Evolutionary conservation across 257 asterid species (phyloP).

Genomic region (Gynochthodes officinalis): DNA sequence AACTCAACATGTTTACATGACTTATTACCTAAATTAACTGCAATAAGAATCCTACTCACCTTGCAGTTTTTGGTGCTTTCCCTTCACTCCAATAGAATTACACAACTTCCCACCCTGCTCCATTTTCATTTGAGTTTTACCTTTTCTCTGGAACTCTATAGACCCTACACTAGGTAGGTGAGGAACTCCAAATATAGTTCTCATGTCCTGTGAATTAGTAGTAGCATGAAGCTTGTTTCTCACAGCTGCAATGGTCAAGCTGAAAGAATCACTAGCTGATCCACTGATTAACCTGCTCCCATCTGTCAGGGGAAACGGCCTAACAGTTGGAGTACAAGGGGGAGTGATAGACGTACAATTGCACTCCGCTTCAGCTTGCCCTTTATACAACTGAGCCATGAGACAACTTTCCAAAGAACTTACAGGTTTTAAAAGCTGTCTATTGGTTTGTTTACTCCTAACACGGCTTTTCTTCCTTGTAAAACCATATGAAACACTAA

Average conservation of each 20-base stretch:
- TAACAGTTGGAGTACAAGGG: conserved; percentile 29
- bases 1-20: not conserved
- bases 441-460: conserved; percentile 43
- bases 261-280: conserved; percentile 27
- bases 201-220: conserved; percentile 15
- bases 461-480: conserved; percentile 44
- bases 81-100: conserved; percentile 16
- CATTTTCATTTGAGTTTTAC: conserved; percentile 27
- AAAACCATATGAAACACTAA: conserved; percentile 42
- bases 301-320: conserved; percentile 56
- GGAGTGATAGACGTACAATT: conserved; percentile 28
- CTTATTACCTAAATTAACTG: not conserved
- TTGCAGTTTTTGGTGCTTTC: conserved; percentile 31
- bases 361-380: conserved; percentile 40
- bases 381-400: conserved; percentile 71
- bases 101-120: conserved; percentile 24
- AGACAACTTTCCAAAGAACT: conserved; percentile 82
- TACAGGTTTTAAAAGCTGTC: conserved; percentile 41
- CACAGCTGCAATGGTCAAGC: conserved; percentile 20
- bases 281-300: conserved; percentile 54
- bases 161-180: conserved; percentile 42
- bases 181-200: conserved; percentile 48
- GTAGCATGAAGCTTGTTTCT: conserved; percentile 22
- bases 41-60: conserved; percentile 30
- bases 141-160: conserved; percentile 25